These are phyloP conservation scores for Populus hybrid DNA, from an alignment of 441 rosid species.

Conservation along the genomic window DNA sequence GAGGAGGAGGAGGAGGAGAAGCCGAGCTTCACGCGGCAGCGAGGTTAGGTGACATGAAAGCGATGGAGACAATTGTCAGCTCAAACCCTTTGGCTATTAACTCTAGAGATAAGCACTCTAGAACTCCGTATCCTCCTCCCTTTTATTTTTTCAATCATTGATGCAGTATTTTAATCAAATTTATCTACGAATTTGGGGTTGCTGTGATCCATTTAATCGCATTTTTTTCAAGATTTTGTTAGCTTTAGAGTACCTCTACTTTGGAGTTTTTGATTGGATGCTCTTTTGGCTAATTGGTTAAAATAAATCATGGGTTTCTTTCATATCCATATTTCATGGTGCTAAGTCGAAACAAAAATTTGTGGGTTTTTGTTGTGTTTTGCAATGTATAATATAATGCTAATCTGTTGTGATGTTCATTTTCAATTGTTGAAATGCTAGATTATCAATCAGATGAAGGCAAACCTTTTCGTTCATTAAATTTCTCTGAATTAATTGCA, in stretches of 20 bases:
- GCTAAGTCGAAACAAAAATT: background rate
- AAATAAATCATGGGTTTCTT: background rate
- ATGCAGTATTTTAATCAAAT: background rate
- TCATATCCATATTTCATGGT: background rate
- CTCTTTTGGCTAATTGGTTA: background rate
- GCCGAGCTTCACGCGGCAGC: slow-evolving; percentile 70
- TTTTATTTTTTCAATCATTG: background rate
- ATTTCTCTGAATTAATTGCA: background rate
- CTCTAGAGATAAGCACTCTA: slow-evolving; percentile 89
- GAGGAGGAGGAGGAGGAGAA: slow-evolving; percentile 27
- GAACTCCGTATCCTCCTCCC: slow-evolving; percentile 77
- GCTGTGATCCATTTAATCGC: background rate
- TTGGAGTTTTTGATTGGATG: background rate
- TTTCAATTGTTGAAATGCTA: background rate
- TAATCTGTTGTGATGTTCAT: background rate
- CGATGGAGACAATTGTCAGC: slow-evolving; percentile 48
- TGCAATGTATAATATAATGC: background rate
- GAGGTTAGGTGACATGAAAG: slow-evolving; percentile 71
- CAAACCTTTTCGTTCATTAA: background rate
- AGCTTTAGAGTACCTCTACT: background rate
- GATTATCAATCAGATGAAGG: background rate
- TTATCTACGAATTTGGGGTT: background rate
- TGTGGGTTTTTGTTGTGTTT: background rate
- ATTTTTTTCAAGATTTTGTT: background rate
- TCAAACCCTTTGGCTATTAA: slow-evolving; percentile 66